These are phyloP conservation scores for Lactarius trivialis DNA, from an alignment of 768 basidiomycete genomes.

Conservation along the genomic window DNA sequence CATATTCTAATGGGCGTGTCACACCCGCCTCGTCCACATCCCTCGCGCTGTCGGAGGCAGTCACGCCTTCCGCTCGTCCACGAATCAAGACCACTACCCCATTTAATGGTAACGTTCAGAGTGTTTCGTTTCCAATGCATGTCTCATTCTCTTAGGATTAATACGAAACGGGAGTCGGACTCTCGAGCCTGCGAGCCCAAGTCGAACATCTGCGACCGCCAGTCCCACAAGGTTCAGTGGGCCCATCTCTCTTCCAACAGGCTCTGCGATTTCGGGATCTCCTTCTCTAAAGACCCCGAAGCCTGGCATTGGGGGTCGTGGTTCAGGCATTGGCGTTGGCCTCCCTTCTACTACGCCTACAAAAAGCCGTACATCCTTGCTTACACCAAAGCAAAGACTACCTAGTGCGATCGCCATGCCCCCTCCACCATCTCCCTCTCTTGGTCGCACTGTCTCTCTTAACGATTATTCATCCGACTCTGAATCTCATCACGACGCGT, in stretches of 20 bases:
- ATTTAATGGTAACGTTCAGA: constrained; percentile 5
- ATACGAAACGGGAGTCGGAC: constrained; percentile 21
- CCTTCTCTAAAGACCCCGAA: constrained; percentile 63
- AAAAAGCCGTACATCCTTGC: constrained; percentile 33
- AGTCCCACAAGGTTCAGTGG: constrained; percentile 25
- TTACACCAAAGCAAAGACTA: constrained; percentile 57
- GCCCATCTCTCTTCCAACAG: constrained; percentile 8
- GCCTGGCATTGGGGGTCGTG: constrained; percentile 35
- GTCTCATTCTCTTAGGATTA: constrained; percentile 48
- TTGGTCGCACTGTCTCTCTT: constrained; percentile 35
- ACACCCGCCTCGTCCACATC: constrained; percentile 30
- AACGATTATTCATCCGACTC: constrained; percentile 28
- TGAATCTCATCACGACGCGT: constrained; percentile 15
- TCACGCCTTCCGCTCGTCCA: constrained; percentile 42
- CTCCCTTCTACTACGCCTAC: constrained; percentile 38
- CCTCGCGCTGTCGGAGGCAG: constrained; percentile 23
- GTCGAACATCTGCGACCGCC: constrained; percentile 13
- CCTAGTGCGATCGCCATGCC: constrained; percentile 79
- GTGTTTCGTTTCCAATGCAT: constrained; percentile 33
- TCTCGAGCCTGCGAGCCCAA: constrained; percentile 20
- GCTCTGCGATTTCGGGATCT: constrained; percentile 32
- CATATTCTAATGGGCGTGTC: constrained; percentile 42
- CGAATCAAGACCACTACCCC: constrained; percentile 41
- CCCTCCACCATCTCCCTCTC: constrained; percentile 61
- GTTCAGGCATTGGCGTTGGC: constrained; percentile 33